phyloP scores from a whole-genome alignment of 148 eudicot genomes.

The Silene uniflora region DNA sequence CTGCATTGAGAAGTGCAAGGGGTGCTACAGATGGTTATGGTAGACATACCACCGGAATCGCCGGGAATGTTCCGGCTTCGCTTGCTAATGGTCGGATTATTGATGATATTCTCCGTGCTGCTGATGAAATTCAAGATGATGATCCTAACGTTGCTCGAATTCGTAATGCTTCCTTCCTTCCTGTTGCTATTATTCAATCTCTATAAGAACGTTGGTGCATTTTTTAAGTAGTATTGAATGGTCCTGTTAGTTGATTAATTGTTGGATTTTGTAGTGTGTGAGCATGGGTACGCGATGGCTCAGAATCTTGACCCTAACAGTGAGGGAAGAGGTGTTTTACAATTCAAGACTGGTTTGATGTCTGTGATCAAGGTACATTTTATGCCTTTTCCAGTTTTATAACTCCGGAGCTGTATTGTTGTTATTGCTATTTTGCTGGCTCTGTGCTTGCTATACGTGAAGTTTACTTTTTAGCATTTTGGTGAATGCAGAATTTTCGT shows the following conservation, averaged over 20 bases:
- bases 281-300: constrained; percentile 88
- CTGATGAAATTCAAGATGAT: constrained; percentile 94
- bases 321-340: constrained; percentile 97
- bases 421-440: neutral
- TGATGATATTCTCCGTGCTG: constrained; percentile 87
- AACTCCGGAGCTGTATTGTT: neutral
- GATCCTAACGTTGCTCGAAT: constrained; percentile 89
- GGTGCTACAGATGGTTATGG: constrained; percentile 58
- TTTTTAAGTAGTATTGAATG: neutral
- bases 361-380: constrained; percentile 86
- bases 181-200: neutral
- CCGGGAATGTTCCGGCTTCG: constrained; percentile 89
- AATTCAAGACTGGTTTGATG: constrained; percentile 98
- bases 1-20: constrained; percentile 76
- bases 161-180: constrained; percentile 37
- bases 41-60: constrained; percentile 70
- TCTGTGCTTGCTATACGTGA: neutral
- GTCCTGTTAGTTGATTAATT: neutral
- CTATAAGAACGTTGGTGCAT: neutral
- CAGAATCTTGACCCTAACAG: constrained; percentile 97
- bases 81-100: constrained; percentile 69
- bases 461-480: neutral
- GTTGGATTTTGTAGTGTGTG: constrained; percentile 63
- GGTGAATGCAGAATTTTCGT: no score
- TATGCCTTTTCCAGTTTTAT: neutral